Percentiles rank a stretch among this genome's conserved stretches.
Conservation (phyloP, 2,329 filamentous ascomycete genomes). For the Aspergillus udagawae region DNA sequence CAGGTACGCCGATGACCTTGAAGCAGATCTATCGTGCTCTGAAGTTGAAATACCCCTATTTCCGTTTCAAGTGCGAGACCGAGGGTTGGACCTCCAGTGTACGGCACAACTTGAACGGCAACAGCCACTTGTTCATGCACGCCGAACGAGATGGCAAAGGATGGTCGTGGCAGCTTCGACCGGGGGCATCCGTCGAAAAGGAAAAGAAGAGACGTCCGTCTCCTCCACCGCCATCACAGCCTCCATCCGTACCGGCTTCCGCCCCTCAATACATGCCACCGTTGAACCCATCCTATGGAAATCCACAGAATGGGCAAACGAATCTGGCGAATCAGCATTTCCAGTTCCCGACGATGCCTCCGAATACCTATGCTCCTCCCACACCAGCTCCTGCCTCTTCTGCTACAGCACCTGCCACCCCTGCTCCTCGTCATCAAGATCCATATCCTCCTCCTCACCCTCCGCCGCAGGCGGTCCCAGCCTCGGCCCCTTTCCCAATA, state of each 20-base stretch:
- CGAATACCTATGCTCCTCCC: conserved; percentile 30
- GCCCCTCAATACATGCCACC: conserved; percentile 36
- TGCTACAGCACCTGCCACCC: conserved; percentile 13
- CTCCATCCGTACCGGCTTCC: conserved; percentile 21
- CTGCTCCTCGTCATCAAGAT: conserved; percentile 16
- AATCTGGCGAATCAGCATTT: conserved; percentile 34
- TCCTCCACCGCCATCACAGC: conserved; percentile 34
- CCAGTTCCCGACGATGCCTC: conserved; percentile 35
- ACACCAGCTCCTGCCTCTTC: conserved; percentile 22
- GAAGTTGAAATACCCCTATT: conserved; percentile 60
- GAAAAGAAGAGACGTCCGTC: conserved; percentile 50
- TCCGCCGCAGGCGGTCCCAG: conserved; percentile 21
- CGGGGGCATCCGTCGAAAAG: conserved; percentile 57
- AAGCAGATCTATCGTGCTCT: conserved; percentile 64
- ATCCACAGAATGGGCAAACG: conserved; percentile 23
- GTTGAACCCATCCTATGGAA: conserved; percentile 28
- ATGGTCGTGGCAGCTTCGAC: conserved; percentile 60
- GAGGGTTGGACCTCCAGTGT: conserved; percentile 66
- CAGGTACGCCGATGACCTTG: conserved; percentile 56
- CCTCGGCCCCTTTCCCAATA: conserved; percentile 34
- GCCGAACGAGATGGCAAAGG: conserved; percentile 60
- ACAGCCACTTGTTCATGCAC: conserved; percentile 55
- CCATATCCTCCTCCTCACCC: conserved; percentile 20
- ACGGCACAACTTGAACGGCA: conserved; percentile 59
- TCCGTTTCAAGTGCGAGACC: conserved; percentile 59